Evolutionary conservation across 345 rosid species (phyloP).

Genomic region (Hirschfeldia incana): DNA sequence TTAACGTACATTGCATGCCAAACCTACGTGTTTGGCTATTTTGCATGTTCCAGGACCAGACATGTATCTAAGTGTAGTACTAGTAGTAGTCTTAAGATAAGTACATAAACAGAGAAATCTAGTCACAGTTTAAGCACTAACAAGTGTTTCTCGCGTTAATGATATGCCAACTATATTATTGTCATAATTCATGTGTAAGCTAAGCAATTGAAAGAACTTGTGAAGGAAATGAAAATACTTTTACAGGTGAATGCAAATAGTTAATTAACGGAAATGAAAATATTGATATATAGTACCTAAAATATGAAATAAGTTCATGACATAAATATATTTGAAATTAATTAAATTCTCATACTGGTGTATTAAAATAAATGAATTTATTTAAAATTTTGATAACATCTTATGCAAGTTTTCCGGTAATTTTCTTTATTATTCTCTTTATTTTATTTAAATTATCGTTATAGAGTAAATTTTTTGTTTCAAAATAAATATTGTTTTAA

Average conservation of each 20-base stretch:
- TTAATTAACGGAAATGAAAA: neutral
- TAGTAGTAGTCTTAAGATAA: neutral
- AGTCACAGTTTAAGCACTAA: neutral
- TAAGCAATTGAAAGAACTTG: neutral
- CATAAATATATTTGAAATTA: neutral
- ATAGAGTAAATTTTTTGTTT: neutral
- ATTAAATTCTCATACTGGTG: neutral
- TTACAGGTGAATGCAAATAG: neutral
- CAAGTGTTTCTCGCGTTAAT: neutral
- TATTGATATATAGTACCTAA: neutral
- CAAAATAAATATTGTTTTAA: too few relatives aligned
- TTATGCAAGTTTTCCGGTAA: neutral
- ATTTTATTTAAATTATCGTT: too few relatives aligned
- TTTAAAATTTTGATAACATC: neutral
- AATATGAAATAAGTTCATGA: neutral
- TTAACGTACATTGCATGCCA: constrained; percentile 36
- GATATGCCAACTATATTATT: constrained; percentile 4
- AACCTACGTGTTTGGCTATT: constrained; percentile 29
- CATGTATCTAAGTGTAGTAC: neutral
- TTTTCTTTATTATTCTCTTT: too few relatives aligned
- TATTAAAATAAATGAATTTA: neutral
- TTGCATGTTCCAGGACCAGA: constrained; percentile 26
- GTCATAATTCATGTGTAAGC: neutral
- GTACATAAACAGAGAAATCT: neutral
- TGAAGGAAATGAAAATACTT: neutral